A percentile compares a stretch with the other conserved stretches of the same genome.
Evolutionary conservation across 345 rosid genomes (phyloP).

Genomic region (Corymbia maculata): DNA sequence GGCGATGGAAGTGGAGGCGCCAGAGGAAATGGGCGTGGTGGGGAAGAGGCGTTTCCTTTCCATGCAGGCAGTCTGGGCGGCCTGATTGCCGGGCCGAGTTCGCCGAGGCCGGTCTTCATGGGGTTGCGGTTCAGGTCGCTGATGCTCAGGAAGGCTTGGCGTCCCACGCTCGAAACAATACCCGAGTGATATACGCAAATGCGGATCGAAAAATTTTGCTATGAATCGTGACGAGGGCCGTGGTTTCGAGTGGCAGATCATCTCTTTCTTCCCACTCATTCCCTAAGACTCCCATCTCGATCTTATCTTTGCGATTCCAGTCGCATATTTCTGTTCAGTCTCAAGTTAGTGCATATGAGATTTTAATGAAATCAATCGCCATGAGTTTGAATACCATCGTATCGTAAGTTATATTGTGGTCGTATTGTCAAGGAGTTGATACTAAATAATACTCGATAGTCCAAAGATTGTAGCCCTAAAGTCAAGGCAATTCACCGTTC

Average conservation of each 20-base stretch:
- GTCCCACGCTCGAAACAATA: constrained; percentile 60
- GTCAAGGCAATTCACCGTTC: neutral
- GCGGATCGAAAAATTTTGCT: neutral
- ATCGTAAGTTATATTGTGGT: neutral
- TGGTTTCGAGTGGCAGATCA: neutral
- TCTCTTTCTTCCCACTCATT: neutral
- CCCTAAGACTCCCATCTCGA: neutral
- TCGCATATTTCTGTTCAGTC: neutral
- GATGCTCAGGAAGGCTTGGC: constrained; percentile 54
- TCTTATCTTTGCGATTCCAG: neutral
- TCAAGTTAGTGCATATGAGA: neutral
- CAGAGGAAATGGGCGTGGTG: neutral
- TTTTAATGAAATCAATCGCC: neutral
- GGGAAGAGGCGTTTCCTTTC: constrained; percentile 11
- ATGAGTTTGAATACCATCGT: neutral
- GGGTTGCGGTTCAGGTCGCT: constrained; percentile 54
- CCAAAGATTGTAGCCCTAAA: neutral
- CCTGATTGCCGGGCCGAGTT: constrained; percentile 14
- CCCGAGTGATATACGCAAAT: constrained; percentile 28
- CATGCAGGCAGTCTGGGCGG: constrained; percentile 10
- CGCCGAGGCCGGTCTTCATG: constrained; percentile 48
- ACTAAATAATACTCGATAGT: rapidly evolving
- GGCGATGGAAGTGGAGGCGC: neutral
- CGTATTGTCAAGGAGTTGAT: neutral
- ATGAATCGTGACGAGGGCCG: neutral